Evolutionary conservation across 129 eudicot genomes (phyloP), one percentile per base, ranked within the genome.

Genomic region (Helianthus annuus): DNA sequence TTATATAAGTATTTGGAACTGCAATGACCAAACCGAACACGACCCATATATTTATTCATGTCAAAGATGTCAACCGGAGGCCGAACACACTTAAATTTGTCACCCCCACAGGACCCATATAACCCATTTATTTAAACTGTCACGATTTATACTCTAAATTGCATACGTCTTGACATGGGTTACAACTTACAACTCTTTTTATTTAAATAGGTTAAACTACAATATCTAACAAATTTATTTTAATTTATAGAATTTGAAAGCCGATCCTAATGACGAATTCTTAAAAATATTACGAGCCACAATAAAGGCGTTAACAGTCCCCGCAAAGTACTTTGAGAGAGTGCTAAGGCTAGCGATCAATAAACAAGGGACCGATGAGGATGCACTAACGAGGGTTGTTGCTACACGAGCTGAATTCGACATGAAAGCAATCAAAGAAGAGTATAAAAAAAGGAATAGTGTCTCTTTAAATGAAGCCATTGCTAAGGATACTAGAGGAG

Each of bases 371-470:
- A 90, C 97, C 0, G 96, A 94, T 51, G 98, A 94, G 76, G 79
- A 81, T 54, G 91, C 87, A 51, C 87, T 94, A 14, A 88, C 89
- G 17, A 68, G 97, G 73, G 86, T 94, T 66, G 89, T 94, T 2
- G 82, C 92, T 42, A 90, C 96, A 12, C 82, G 98, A 76, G 93
- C 93, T 6, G 97, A 89, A 81, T 78, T 85, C 7, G 98, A 94
- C 85, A 78, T 94, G 98, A 81, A 94, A 78, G 57, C 40, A 11
- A 94, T 94, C 5, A 90, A 90, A 72, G 89, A 88, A 1, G 82
- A 76, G 66, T 94, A 87, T 57, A 76, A 82, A 11, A 83, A 70
- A 71, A 81, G 98, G 77, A 86, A 76, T 78, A 86, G 86, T 11
- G 82, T 78, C 9, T 78, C 96, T 13, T 87, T 94, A n/a, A 89